Evolutionary conservation across 2,329 filamentous ascomycete genomes (phyloP).

Genomic region (Ophiostoma tasmaniense): DNA sequence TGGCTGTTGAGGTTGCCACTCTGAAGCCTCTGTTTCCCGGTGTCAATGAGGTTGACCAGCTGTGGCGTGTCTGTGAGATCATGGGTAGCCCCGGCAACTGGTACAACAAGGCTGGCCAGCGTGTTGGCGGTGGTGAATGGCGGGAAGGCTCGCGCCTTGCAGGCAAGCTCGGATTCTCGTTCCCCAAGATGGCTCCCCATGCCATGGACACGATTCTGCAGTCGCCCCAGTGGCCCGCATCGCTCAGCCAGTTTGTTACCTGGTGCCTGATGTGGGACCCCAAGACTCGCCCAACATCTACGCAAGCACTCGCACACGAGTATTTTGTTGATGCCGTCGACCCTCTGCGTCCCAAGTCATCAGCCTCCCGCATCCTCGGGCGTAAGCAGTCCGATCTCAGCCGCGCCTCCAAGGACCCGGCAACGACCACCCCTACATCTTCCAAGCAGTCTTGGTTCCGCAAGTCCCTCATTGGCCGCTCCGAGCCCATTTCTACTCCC

Average conservation of each 20-base stretch:
- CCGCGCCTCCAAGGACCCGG: constrained; percentile 56
- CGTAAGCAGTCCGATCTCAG: constrained; percentile 83
- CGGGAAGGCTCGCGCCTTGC: constrained; percentile 86
- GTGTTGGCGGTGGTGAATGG: constrained; percentile 94
- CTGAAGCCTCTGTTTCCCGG: constrained; percentile 94
- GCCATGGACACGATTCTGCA: constrained; percentile 91
- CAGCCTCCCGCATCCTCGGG: constrained; percentile 71
- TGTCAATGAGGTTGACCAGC: constrained; percentile 96
- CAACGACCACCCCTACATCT: constrained; percentile 49
- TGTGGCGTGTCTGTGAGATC: constrained; percentile 97
- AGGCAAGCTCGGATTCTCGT: constrained; percentile 94
- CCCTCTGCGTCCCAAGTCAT: constrained; percentile 84
- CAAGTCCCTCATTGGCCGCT: constrained; percentile 79
- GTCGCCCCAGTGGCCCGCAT: constrained; percentile 80
- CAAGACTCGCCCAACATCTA: constrained; percentile 79
- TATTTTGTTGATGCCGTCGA: constrained; percentile 92
- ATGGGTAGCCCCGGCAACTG: constrained; percentile 98
- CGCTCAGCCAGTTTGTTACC: constrained; percentile 86
- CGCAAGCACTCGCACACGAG: constrained; percentile 89
- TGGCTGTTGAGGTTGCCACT: constrained; percentile 96
- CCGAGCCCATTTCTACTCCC: constrained; percentile 55
- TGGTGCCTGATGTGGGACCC: constrained; percentile 99
- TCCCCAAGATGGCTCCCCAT: constrained; percentile 98
- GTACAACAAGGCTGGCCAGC: constrained; percentile 83
- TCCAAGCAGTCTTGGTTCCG: constrained; percentile 95